A percentile compares a stretch with the other conserved stretches of the same genome.
These are phyloP conservation scores for Pythium apleroticum DNA, from an alignment of 352 stramenopile genomes.

Conservation along the genomic window DNA sequence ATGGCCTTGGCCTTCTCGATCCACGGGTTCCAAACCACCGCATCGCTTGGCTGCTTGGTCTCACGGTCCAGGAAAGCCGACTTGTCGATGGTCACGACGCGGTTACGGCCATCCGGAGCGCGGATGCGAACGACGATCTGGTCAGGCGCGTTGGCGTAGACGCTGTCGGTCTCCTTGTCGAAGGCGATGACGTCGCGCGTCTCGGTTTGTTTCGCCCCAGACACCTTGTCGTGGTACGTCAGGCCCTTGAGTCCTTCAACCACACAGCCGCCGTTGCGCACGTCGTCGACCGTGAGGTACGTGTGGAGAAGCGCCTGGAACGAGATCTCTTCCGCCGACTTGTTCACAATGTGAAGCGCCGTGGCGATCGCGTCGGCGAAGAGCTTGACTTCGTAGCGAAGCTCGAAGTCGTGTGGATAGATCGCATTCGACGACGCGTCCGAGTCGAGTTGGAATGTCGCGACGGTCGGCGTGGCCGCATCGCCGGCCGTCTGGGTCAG, in stretches of 20 bases:
- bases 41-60: slow-evolving; percentile 52
- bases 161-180: slow-evolving; percentile 83
- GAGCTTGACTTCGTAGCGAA: slow-evolving; percentile 89
- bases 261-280: slow-evolving; percentile 49
- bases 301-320: slow-evolving; percentile 96
- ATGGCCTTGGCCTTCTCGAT: slow-evolving; percentile 92
- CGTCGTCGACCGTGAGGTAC: slow-evolving; percentile 88
- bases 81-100: slow-evolving; percentile 79
- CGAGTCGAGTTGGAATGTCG: slow-evolving; percentile 59
- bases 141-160: slow-evolving; percentile 79
- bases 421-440: slow-evolving; percentile 44
- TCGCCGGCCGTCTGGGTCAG: slow-evolving; percentile 43
- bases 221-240: slow-evolving; percentile 89
- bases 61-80: slow-evolving; percentile 52
- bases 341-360: slow-evolving; percentile 91
- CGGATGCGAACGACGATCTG: slow-evolving; percentile 69
- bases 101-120: slow-evolving; percentile 41
- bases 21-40: slow-evolving; percentile 95
- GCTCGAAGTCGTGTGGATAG: slow-evolving; percentile 78
- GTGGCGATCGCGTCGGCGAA: slow-evolving; percentile 79
- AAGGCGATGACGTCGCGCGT: slow-evolving; percentile 64
- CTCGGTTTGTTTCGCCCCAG: slow-evolving; percentile 56
- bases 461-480: slow-evolving; percentile 45
- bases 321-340: slow-evolving; percentile 67
- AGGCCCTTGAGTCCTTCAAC: slow-evolving; percentile 89